Evolutionary conservation across 768 basidiomycete species (phyloP).

Genomic region (Russula virescens): DNA sequence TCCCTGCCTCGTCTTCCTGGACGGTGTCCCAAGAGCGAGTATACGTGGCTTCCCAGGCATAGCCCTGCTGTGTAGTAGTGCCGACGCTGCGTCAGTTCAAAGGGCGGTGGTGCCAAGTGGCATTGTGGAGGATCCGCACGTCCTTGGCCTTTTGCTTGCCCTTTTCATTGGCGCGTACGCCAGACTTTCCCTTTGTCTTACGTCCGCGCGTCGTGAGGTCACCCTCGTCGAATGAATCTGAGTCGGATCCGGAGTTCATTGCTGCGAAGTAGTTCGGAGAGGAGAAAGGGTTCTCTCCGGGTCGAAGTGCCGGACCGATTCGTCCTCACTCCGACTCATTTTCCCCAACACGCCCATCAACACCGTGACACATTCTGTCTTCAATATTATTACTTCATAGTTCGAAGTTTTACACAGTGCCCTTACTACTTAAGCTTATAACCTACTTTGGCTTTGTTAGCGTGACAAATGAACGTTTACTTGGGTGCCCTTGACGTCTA

Average conservation of each 20-base stretch:
- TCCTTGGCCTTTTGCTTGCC: slow-evolving; percentile 23
- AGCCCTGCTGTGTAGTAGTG: slow-evolving; percentile 52
- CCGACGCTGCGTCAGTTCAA: not conserved
- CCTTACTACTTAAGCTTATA: no score
- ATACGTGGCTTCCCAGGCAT: slow-evolving; percentile 96
- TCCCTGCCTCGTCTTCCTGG: slow-evolving; percentile 92
- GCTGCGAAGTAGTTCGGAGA: not conserved
- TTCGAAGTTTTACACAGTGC: no score
- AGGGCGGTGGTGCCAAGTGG: not conserved
- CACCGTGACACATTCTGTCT: no score
- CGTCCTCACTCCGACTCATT: no score
- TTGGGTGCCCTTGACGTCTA: no score
- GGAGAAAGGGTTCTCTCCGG: no score
- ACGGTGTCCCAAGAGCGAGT: slow-evolving; percentile 96
- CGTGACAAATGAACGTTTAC: no score
- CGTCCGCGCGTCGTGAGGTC: slow-evolving; percentile 12
- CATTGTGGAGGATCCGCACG: slow-evolving; percentile 6
- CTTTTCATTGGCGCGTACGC: slow-evolving; percentile 12
- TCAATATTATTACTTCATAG: no score
- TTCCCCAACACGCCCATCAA: no score
- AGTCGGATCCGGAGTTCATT: slow-evolving; percentile 18
- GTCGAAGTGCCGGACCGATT: no score
- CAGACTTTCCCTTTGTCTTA: slow-evolving; percentile 11
- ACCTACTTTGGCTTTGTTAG: no score
- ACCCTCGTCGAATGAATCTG: slow-evolving; percentile 20